Percentiles rank a stretch among this genome's conserved stretches.
Conservation (phyloP, 106 monocot genomes). For the Dendrobium chrysotoxum region DNA sequence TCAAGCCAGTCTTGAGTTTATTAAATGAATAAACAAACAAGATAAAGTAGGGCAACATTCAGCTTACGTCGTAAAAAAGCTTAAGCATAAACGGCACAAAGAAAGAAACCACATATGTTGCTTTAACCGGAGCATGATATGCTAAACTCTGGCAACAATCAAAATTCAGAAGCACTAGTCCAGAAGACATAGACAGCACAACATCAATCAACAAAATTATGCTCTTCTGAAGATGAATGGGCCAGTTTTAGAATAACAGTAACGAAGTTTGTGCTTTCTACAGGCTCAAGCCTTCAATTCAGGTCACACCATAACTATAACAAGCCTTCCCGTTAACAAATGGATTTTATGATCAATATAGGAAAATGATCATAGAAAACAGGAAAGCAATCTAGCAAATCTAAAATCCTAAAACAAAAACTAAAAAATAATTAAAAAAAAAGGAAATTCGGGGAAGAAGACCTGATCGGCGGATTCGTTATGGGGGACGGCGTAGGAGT, state of each 20-base stretch:
- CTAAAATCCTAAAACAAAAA: not conserved
- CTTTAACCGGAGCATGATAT: not conserved
- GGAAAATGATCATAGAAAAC: not conserved
- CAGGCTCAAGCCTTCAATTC: not conserved
- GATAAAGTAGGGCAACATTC: not conserved
- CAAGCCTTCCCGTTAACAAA: too few relatives aligned
- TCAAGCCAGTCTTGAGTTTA: not conserved
- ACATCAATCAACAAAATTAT: not conserved
- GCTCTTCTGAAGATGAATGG: not conserved
- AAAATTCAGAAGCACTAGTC: not conserved
- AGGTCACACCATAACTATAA: not conserved
- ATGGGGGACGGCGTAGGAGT: constrained; percentile 66
- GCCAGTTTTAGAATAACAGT: not conserved
- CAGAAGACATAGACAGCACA: not conserved
- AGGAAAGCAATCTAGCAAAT: not conserved
- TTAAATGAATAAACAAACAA: not conserved
- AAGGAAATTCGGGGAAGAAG: not conserved
- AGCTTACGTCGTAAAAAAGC: not conserved
- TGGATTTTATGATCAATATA: not conserved
- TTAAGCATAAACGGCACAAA: not conserved
- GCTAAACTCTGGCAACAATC: not conserved
- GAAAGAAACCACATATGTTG: not conserved
- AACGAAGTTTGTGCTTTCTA: not conserved
- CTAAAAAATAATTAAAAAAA: not conserved
- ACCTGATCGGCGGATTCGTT: constrained; percentile 58